Evolutionary conservation across 2,329 filamentous ascomycete genomes (phyloP), one percentile per base, ranked within the genome.

Genomic region (Paecilomyces sp.): DNA sequence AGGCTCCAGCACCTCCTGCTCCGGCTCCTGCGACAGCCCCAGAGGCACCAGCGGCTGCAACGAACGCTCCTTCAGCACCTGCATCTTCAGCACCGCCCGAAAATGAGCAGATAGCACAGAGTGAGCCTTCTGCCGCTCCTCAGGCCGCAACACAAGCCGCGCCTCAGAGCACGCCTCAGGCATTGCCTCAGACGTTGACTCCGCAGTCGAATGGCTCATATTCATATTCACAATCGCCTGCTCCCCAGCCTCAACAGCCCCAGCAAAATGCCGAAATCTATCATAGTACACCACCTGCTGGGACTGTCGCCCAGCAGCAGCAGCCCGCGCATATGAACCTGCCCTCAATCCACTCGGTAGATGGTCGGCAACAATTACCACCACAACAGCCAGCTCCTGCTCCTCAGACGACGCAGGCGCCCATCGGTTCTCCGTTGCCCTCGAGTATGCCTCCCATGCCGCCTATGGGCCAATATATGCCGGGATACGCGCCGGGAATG

Each of bases 401-500:
- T 36, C 50, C 59, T 55, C 62, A 63, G 31, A 36, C 55, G 30
- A 56, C 70, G 13, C 74, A 76, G 60, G 70, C 73, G 34, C 70
- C 73, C 12, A 83, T 83, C 72, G 79, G 78, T 62, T 83, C 83
- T 34, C 79, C 82, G 13, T 73, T 83, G 63, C 81, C 81, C 52
- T 64, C 68, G 50, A 65, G 62, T 57, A 68, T 70, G 63, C 81
- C 82, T 58, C 77, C 82, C 15, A 81, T 80, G 71, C 76, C 78
- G 58, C 78, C 78, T 55, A 82, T 83, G 76, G 76, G 76, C 47
- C 83, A 85, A 70, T 85, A 85, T 65, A 78, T 80, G 72, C 79
- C 79, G 53, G 70, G 69, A 7, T 74, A 75, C 63, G 68, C 73
- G 5, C 69, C 68, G 22, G 70, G 65, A 34, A 68, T 71, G 51